phyloP scores from a whole-genome alignment of 441 rosid species.

The Bruguiera hainesii region DNA sequence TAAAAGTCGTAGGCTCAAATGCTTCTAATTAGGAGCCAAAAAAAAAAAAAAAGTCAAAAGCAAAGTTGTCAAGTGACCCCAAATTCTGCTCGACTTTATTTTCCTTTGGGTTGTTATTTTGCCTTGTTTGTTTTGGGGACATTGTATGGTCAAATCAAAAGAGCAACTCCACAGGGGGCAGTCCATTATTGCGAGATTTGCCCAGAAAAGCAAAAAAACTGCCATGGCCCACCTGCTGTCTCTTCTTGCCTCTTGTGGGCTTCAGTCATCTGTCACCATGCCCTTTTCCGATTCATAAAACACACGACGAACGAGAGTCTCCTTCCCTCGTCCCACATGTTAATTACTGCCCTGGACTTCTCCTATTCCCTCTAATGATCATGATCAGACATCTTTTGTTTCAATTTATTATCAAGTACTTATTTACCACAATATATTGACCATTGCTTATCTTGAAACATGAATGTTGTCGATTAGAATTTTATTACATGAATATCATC shows the following conservation, averaged over 20 bases:
- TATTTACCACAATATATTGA: too few species aligned
- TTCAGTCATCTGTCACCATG: slow-evolving; percentile 48
- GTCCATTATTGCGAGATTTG: slow-evolving; percentile 39
- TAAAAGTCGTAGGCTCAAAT: too few species aligned
- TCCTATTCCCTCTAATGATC: slow-evolving; percentile 8
- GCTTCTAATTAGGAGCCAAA: too few species aligned
- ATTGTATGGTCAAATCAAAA: slow-evolving; percentile 45
- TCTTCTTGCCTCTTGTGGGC: slow-evolving; percentile 45
- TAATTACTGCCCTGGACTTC: slow-evolving; percentile 18
- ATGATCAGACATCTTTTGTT: slow-evolving; percentile 17
- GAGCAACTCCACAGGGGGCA: slow-evolving; percentile 22
- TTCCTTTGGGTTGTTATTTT: slow-evolving; percentile 10
- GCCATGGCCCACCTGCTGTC: slow-evolving; percentile 52
- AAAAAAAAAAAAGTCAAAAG: too few species aligned
- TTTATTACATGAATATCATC: too few species aligned
- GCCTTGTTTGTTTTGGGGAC: slow-evolving; percentile 11
- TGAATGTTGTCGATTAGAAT: too few species aligned
- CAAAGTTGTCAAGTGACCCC: slow-evolving; percentile 1
- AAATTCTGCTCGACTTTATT: slow-evolving; percentile 5
- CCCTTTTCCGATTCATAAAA: slow-evolving; percentile 36
- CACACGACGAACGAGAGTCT: slow-evolving; percentile 31
- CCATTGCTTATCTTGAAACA: too few species aligned
- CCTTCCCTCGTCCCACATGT: slow-evolving; percentile 11
- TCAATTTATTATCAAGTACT: too few species aligned
- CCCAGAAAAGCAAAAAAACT: slow-evolving; percentile 16